Evolutionary conservation across 371 early-diverging fungal species (phyloP).

Genomic region (Mucor irregularis): DNA sequence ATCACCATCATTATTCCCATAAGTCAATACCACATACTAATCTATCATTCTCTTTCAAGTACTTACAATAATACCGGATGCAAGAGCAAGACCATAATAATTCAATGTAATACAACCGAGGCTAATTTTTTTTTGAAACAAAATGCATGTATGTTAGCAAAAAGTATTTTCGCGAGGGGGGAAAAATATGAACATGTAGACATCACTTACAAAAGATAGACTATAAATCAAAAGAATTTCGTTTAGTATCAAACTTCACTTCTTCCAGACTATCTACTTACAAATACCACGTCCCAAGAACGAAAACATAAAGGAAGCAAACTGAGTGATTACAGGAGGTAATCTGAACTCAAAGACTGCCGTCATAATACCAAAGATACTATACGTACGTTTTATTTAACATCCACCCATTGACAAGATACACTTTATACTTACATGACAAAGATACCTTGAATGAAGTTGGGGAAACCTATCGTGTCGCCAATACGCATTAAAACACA

Average conservation of each 20-base stretch:
- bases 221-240: neutral
- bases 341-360: constrained; percentile 42
- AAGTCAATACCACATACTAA: no score
- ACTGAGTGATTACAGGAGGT: constrained; percentile 29
- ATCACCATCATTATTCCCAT: no score
- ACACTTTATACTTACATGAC: constrained; percentile 40
- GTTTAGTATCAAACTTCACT: no score
- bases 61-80: constrained; percentile 31
- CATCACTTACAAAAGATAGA: constrained; percentile 9
- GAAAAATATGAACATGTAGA: constrained; percentile 7
- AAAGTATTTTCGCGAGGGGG: neutral
- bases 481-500: no score
- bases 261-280: constrained; percentile 9
- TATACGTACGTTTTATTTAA: neutral
- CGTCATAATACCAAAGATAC: constrained; percentile 39
- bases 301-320: constrained; percentile 34
- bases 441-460: constrained; percentile 47
- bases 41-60: no score
- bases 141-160: neutral
- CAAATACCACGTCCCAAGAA: constrained; percentile 31
- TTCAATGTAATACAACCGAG: constrained; percentile 25
- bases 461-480: constrained; percentile 38
- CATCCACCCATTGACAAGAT: neutral
- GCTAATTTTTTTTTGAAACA: no score
- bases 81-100: constrained; percentile 22